Percentiles rank a stretch among this genome's conserved stretches.
Evolutionary conservation across 495 filamentous ascomycete genomes (phyloP).

Genomic region (Tuber indicum): DNA sequence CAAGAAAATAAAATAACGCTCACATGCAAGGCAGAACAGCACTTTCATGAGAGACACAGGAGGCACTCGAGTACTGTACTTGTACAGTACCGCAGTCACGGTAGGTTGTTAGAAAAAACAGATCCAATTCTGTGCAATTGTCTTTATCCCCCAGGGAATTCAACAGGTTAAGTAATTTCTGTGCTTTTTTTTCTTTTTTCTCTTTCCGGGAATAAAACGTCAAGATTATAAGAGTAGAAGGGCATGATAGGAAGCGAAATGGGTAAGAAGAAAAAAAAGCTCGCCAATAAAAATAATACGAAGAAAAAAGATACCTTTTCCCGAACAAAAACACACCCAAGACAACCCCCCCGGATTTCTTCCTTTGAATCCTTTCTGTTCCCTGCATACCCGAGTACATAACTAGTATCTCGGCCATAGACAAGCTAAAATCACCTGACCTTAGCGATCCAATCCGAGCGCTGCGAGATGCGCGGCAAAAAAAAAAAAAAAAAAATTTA

Average conservation of each 20-base stretch:
- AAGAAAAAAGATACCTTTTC: neutral
- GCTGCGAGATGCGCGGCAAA: slow-evolving; percentile 14
- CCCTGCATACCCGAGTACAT: neutral
- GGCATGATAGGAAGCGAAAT: neutral
- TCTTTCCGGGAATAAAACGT: neutral
- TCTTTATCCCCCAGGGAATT: neutral
- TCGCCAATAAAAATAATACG: neutral
- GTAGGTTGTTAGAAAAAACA: neutral
- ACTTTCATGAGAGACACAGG: neutral
- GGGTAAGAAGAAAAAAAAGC: neutral
- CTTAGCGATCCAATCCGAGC: slow-evolving; percentile 32
- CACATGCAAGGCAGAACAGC: neutral
- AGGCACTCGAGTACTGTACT: neutral
- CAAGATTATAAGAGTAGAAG: neutral
- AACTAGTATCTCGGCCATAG: neutral
- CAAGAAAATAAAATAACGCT: neutral
- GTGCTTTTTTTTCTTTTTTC: neutral
- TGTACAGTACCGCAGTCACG: neutral
- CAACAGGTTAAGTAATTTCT: neutral
- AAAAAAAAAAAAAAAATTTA: slow-evolving; percentile 16
- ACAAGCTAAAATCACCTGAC: slow-evolving; percentile 29
- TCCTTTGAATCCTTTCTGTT: neutral
- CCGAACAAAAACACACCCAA: neutral
- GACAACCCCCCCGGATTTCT: neutral
- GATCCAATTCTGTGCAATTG: neutral